These are phyloP conservation scores for Tephrocybe sp. DNA, from an alignment of 768 basidiomycete species.

Conservation along the genomic window DNA sequence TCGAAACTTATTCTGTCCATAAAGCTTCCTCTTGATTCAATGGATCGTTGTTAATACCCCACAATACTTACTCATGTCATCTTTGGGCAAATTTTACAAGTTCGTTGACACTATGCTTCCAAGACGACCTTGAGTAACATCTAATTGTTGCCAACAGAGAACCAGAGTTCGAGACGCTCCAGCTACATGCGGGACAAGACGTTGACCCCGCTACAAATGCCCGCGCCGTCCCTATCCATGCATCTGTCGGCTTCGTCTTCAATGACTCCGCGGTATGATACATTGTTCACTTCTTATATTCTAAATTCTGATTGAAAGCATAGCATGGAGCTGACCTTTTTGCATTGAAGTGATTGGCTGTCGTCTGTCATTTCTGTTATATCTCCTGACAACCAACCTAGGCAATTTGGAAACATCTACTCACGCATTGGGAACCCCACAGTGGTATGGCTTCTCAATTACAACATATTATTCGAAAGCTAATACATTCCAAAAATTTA, in stretches of 20 bases:
- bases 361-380: neutral
- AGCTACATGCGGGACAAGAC: slow-evolving; percentile 74
- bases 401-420: slow-evolving; percentile 34
- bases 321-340: slow-evolving; percentile 6
- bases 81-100: neutral
- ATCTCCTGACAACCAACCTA: neutral
- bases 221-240: slow-evolving; percentile 77
- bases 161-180: slow-evolving; percentile 78
- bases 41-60: neutral
- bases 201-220: slow-evolving; percentile 67
- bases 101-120: neutral
- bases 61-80: neutral
- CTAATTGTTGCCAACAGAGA: slow-evolving; percentile 28
- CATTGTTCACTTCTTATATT: slow-evolving; percentile 53
- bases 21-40: neutral
- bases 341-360: neutral
- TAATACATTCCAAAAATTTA: neutral
- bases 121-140: neutral
- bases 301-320: neutral
- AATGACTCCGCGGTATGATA: slow-evolving; percentile 14
- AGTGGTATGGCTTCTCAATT: no score
- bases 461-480: neutral
- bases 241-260: slow-evolving; percentile 56
- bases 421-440: slow-evolving; percentile 72
- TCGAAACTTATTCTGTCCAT: neutral